Conservation (phyloP, 257 asterid species). For the Nicotiana obtusifolia region DNA sequence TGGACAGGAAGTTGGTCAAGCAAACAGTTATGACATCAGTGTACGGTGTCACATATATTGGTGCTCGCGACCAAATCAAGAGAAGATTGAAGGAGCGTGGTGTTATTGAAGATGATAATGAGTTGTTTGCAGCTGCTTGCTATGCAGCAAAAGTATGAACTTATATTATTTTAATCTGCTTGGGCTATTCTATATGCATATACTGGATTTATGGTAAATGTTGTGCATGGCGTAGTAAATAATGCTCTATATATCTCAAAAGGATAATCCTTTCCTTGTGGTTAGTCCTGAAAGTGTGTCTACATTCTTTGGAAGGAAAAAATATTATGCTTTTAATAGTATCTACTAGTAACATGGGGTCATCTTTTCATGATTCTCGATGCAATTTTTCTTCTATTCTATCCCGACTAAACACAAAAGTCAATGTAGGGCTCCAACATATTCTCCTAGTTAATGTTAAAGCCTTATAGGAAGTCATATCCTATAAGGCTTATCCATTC, state of each 20-base stretch:
- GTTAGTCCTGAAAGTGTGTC: neutral
- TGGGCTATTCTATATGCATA: neutral
- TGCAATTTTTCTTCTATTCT: neutral
- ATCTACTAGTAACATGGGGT: neutral
- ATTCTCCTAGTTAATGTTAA: neutral
- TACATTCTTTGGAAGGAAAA: neutral
- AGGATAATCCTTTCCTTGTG: neutral
- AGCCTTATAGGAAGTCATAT: neutral
- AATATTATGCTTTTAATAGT: neutral
- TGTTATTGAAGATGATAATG: conserved; percentile 56
- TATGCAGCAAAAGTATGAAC: conserved; percentile 83
- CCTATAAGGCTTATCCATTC: neutral
- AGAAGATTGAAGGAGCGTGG: conserved; percentile 86
- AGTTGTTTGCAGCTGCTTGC: conserved; percentile 76
- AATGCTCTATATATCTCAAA: neutral
- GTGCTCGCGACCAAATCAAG: conserved; percentile 96
- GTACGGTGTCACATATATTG: conserved; percentile 92
- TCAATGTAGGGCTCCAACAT: neutral
- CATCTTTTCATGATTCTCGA: neutral
- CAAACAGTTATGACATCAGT: conserved; percentile 99
- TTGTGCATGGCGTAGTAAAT: neutral
- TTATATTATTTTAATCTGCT: conserved; percentile 5
- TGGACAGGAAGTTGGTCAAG: conserved; percentile 94
- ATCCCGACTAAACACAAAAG: neutral
- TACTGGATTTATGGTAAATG: neutral